Evolutionary conservation across 2,329 filamentous ascomycete genomes (phyloP).

Genomic region (Neonectria neomacrospora): DNA sequence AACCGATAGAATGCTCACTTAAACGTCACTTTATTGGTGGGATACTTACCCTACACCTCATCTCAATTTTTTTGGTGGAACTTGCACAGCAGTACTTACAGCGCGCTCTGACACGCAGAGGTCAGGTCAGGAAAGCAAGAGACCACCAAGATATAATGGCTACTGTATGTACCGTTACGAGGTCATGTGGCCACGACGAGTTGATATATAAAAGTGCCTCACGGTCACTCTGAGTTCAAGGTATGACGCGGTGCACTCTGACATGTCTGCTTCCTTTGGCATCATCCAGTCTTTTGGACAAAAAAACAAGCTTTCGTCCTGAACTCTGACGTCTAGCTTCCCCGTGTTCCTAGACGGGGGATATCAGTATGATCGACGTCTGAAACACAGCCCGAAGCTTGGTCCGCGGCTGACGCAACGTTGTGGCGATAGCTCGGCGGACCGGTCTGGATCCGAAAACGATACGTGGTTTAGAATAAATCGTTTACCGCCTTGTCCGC

Average conservation of each 20-base stretch:
- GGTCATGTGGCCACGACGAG: too few species aligned
- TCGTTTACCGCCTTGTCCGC: constrained; percentile 92
- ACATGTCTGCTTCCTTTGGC: background rate
- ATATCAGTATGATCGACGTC: constrained; percentile 13
- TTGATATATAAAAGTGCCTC: background rate
- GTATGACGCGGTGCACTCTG: background rate
- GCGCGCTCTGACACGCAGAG: background rate
- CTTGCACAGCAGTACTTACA: background rate
- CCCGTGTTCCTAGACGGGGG: constrained; percentile 5
- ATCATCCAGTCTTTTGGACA: background rate
- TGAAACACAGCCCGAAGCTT: constrained; percentile 18
- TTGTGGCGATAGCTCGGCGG: background rate
- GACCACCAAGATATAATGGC: too few species aligned
- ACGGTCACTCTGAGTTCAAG: too few species aligned
- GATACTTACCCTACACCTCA: background rate
- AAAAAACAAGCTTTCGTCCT: constrained; percentile 13
- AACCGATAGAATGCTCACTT: background rate
- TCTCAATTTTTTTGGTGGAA: background rate
- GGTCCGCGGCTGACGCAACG: background rate
- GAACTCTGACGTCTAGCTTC: background rate
- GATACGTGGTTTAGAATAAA: constrained; percentile 67
- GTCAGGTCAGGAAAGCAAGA: too few species aligned
- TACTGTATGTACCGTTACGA: background rate
- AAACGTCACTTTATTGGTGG: background rate
- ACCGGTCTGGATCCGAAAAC: background rate